These are phyloP conservation scores for Debaryomyces prosopidis DNA, from an alignment of 805 yeast genomes.

Conservation along the genomic window DNA sequence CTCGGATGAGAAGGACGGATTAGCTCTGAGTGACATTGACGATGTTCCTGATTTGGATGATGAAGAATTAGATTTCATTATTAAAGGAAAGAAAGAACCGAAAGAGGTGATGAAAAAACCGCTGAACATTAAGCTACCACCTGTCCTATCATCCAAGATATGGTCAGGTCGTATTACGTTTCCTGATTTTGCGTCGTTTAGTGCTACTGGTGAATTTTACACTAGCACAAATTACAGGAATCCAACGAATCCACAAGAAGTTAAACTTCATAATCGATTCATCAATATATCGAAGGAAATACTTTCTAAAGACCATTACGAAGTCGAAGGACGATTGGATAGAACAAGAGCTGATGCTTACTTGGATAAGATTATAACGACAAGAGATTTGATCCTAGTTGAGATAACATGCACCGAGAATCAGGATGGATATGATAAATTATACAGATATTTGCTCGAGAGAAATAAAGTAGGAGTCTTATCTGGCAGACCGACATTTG, in stretches of 20 bases:
- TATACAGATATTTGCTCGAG: slow-evolving; percentile 45
- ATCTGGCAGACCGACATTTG: slow-evolving; percentile 46
- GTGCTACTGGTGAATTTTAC: slow-evolving; percentile 36
- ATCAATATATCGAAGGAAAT: slow-evolving; percentile 29
- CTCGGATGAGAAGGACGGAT: slow-evolving; percentile 7
- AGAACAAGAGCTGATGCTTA: slow-evolving; percentile 55
- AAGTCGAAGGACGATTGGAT: slow-evolving; percentile 66
- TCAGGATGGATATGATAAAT: slow-evolving; percentile 27
- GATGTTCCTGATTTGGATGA: slow-evolving; percentile 24
- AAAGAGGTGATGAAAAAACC: slow-evolving; percentile 2
- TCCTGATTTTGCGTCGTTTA: slow-evolving; percentile 49
- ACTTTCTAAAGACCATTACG: slow-evolving; percentile 28
- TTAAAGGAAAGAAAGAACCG: slow-evolving; percentile 19
- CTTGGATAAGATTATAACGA: slow-evolving; percentile 43
- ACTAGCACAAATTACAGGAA: slow-evolving; percentile 28
- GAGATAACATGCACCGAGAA: slow-evolving; percentile 32
- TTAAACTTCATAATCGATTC: slow-evolving; percentile 24
- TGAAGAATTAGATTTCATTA: slow-evolving; percentile 34
- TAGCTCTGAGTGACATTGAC: slow-evolving; percentile 7
- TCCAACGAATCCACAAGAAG: slow-evolving; percentile 17
- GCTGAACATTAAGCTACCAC: slow-evolving; percentile 5
- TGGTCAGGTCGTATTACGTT: slow-evolving; percentile 54
- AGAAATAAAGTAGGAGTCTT: slow-evolving; percentile 61
- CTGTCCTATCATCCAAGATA: slow-evolving; percentile 14
- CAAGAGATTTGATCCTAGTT: slow-evolving; percentile 56